Conservation (phyloP, 352 stramenopile genomes). For the Pseudoperonospora humuli region DNA sequence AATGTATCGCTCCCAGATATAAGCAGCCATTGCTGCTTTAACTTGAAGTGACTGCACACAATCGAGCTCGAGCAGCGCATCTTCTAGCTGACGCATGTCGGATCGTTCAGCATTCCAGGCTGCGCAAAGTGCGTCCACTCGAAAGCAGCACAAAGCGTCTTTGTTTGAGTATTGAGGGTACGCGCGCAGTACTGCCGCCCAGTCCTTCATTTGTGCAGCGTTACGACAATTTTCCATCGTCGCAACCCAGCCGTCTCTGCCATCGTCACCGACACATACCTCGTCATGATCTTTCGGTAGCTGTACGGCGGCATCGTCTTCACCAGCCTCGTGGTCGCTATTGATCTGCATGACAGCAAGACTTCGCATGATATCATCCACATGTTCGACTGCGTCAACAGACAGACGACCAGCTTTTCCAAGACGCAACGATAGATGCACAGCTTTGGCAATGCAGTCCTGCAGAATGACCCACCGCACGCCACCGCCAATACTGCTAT, state of each 20-base stretch:
- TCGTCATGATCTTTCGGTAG: constrained; percentile 14
- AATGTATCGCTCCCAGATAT: constrained; percentile 81
- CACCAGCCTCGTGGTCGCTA: constrained; percentile 39
- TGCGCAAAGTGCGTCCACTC: constrained; percentile 49
- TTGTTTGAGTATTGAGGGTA: constrained; percentile 58
- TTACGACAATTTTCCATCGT: constrained; percentile 60
- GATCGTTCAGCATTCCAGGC: constrained; percentile 79
- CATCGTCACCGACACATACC: constrained; percentile 9
- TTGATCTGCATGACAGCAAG: constrained; percentile 79
- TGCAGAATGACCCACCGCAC: constrained; percentile 65
- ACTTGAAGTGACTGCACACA: constrained; percentile 29
- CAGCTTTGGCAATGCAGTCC: constrained; percentile 58
- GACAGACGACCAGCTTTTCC: constrained; percentile 52
- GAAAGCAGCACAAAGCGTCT: constrained; percentile 61
- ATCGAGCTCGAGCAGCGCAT: constrained; percentile 61
- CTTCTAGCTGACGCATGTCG: constrained; percentile 77
- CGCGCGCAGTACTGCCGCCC: constrained; percentile 36
- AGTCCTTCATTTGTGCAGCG: constrained; percentile 58
- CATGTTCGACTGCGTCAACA: constrained; percentile 65
- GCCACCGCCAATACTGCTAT: constrained; percentile 46
- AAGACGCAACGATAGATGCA: constrained; percentile 67
- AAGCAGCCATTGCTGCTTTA: constrained; percentile 51
- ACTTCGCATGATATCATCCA: constrained; percentile 68
- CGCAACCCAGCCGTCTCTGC: constrained; percentile 45
- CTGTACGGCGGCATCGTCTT: constrained; percentile 29